Evolutionary conservation across 108 stramenopile species (phyloP).

Genomic region (Cyclotella choctawhatcheeana): DNA sequence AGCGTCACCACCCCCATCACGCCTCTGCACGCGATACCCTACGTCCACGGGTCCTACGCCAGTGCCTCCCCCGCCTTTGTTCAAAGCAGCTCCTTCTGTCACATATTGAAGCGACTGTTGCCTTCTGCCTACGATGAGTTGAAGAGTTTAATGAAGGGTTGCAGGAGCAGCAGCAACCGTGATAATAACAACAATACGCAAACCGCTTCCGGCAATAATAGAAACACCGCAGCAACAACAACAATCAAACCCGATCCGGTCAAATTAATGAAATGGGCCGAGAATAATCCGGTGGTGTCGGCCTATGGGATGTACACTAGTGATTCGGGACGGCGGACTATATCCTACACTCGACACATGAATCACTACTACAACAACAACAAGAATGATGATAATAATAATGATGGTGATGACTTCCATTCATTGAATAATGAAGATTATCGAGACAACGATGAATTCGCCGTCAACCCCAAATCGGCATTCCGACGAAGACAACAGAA

Average conservation of each 20-base stretch:
- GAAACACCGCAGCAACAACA: conserved; percentile 1
- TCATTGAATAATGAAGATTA: neutral
- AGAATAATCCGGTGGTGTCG: conserved; percentile 70
- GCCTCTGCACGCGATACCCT: conserved; percentile 50
- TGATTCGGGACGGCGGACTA: conserved; percentile 39
- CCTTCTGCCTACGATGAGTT: conserved; percentile 48
- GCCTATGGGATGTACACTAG: conserved; percentile 55
- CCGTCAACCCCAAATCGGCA: neutral
- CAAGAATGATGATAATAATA: neutral
- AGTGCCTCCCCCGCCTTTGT: conserved; percentile 57
- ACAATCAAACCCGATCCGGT: conserved; percentile 27
- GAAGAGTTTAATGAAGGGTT: conserved; percentile 13
- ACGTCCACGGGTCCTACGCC: conserved; percentile 62
- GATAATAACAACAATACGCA: conserved; percentile 1
- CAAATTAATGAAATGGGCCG: conserved; percentile 71
- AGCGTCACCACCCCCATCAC: conserved; percentile 23
- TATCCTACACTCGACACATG: conserved; percentile 6
- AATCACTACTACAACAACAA: neutral
- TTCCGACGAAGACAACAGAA: conserved; percentile 3
- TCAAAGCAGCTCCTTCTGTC: conserved; percentile 29
- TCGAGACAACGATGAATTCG: neutral
- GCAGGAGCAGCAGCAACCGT: neutral
- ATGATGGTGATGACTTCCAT: neutral
- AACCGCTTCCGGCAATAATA: neutral
- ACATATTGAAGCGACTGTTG: conserved; percentile 36